These are phyloP conservation scores for Kodamaea alishanica DNA, from an alignment of 1,139 yeast species.

Conservation along the genomic window DNA sequence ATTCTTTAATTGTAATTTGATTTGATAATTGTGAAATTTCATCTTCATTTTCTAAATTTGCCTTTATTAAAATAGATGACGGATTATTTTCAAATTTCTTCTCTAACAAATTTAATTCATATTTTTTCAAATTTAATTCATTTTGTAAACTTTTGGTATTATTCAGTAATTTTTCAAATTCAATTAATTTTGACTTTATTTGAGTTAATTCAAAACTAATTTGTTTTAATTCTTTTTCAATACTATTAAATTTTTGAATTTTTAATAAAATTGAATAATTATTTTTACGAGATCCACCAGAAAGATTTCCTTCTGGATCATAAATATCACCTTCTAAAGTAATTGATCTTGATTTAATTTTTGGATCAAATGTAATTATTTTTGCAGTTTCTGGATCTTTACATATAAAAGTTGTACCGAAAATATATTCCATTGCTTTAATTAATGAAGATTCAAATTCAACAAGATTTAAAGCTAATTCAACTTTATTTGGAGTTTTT, in stretches of 20 bases:
- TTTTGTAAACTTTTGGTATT: slow-evolving; percentile 60
- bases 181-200: slow-evolving; percentile 39
- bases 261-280: slow-evolving; percentile 58
- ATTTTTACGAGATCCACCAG: slow-evolving; percentile 85
- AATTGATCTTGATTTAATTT: slow-evolving; percentile 77
- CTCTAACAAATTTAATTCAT: slow-evolving; percentile 61
- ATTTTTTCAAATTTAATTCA: slow-evolving; percentile 60
- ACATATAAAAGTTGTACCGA: slow-evolving; percentile 85
- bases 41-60: slow-evolving; percentile 42
- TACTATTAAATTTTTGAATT: slow-evolving; percentile 65
- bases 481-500: slow-evolving; percentile 79
- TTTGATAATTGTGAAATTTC: slow-evolving; percentile 48
- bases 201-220: slow-evolving; percentile 39
- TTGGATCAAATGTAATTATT: slow-evolving; percentile 78
- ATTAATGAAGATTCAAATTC: slow-evolving; percentile 67
- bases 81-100: slow-evolving; percentile 61
- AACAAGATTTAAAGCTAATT: slow-evolving; percentile 76
- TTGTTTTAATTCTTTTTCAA: slow-evolving; percentile 37
- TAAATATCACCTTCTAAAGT: slow-evolving; percentile 92
- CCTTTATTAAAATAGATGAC: slow-evolving; percentile 52
- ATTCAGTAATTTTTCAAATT: slow-evolving; percentile 46
- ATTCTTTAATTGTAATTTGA: slow-evolving; percentile 35
- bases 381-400: slow-evolving; percentile 86
- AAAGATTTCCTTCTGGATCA: slow-evolving; percentile 93
- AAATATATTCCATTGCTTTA: slow-evolving; percentile 87